phyloP scores from a whole-genome alignment of 768 basidiomycete species.

The Termitomyces sp. region DNA sequence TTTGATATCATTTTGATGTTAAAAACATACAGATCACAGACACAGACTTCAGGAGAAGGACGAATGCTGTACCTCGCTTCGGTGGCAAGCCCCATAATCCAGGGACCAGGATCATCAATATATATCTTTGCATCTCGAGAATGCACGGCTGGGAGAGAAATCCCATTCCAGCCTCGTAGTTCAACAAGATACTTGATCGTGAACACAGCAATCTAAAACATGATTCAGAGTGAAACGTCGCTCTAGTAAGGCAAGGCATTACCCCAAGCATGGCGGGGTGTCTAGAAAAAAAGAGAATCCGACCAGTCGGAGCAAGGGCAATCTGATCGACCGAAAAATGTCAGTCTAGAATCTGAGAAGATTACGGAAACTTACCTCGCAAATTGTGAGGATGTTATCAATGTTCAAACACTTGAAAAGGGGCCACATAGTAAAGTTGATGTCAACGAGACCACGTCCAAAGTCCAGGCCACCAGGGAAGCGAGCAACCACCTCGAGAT shows the following conservation, averaged over 20 bases:
- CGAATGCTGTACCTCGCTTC: constrained; percentile 78
- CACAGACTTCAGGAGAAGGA: constrained; percentile 74
- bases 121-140: constrained; percentile 89
- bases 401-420: constrained; percentile 89
- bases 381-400: constrained; percentile 89
- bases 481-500: constrained; percentile 79
- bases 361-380: constrained; percentile 52
- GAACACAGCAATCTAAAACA: constrained; percentile 69
- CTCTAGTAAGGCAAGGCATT: constrained; percentile 2
- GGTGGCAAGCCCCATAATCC: constrained; percentile 88
- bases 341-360: constrained; percentile 36
- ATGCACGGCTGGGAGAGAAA: constrained; percentile 77
- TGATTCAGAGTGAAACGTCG: neutral
- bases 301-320: constrained; percentile 81
- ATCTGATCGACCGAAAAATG: constrained; percentile 59
- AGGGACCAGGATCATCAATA: constrained; percentile 94
- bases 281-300: constrained; percentile 81
- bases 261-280: constrained; percentile 91
- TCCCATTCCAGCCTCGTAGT: constrained; percentile 88
- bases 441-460: constrained; percentile 84
- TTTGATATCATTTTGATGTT: neutral
- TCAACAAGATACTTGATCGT: constrained; percentile 91
- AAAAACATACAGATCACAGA: constrained; percentile 72
- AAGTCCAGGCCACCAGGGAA: constrained; percentile 95
- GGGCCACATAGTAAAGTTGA: constrained; percentile 97